Base-by-base conservation (phyloP, 805 yeast species). In the Yarrowia keelungensis region DNA sequence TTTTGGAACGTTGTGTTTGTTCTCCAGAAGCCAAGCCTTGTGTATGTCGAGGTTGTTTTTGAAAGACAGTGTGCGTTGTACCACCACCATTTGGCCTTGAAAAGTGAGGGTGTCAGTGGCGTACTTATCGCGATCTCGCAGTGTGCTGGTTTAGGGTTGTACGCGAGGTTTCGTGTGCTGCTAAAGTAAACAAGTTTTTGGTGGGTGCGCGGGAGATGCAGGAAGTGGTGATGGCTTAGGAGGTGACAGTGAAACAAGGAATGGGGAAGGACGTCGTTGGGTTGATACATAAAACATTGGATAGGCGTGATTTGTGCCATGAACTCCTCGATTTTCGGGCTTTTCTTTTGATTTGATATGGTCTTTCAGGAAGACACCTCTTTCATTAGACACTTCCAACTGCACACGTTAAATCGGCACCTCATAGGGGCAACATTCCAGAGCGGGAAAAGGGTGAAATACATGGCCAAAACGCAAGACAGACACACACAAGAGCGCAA, bases 181-280 rank as follows among this genome's bases (percentile, higher is more conserved):
- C 59, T 53, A 53, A 53, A 53, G 45, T 53, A 53, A 53, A 53
- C 58, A 53, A 53, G 43, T 51, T 51, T 51, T 51, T 42, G 53
- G 22, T 15, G 4, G 15, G 16, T 53, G 58, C 58, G 8, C 19
- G 35, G 3, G 38, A 32, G 38, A 32, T 49, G 53, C 53, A 46
- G 8, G n/a, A 10, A 12, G 16, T 3, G 32, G 35, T 2, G 32
- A 22, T 22, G 53, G 7, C 11, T n/a, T 15, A n/a, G 9, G 22
- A 12, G 46, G 43, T 41, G n/a, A 41, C 32, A 26, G 32, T 26
- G 32, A 26, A 26, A 26, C n/a, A 26, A 5, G 0, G 32, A 26
- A 26, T 26, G 32, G 3, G 5, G 32, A n/a, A n/a, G n/a, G n/a
- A n/a, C n/a, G n/a, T n/a, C n/a, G n/a, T n/a, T n/a, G n/a, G n/a